Base-by-base conservation (phyloP, 768 basidiomycete species). In the Leccinum sublutescens region DNA sequence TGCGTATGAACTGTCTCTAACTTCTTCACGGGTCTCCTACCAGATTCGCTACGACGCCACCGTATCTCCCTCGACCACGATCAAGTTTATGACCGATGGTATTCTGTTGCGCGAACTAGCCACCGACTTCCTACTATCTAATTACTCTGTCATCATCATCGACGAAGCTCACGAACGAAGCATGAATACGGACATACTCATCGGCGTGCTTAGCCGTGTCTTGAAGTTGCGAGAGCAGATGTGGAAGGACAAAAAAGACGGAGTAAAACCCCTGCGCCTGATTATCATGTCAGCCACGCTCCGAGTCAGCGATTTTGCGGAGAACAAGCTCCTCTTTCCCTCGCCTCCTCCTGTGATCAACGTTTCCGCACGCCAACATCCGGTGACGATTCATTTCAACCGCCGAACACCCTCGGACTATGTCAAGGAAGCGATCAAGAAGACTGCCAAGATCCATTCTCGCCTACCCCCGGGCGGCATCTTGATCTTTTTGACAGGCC, bases 71-170 rank as follows among this genome's bases (percentile, higher is more conserved):
- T 80, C 85, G 21, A 99, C 97, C 2, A 87, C 87, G 8, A 95
- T 99, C 79, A 98, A 98, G 73, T 99, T 98, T 79, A 98, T 98
- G 95, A 99, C 97, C 6, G 97, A 99, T 67, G 97, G 97, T 77
- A 94, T 99, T 27, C 78, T 99, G 34, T 78, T 99, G 15, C 87
- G 97, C 56, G 97, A 99, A 73, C 79, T 98, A 21, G 89, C 93
- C 0, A 84, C 85, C 12, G 95, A 99, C 70, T 97, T 99, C 73
- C 73, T 98, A n/a, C 79, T 99, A n/a, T 84, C 78, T 48, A 92
- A 88, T 72, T 99, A 99, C 71, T 94, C 92, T 6, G 89, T 97
- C 27, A 87, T 99, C 61, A 88, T 98, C 59, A 91, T 99, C 57
- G 97, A 99, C 62, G 97, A 99, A 73, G 97, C 97, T 0, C 97